Base-by-base conservation (phyloP, 164 flowering plant genomes). In the Magnolia changhungtana region DNA sequence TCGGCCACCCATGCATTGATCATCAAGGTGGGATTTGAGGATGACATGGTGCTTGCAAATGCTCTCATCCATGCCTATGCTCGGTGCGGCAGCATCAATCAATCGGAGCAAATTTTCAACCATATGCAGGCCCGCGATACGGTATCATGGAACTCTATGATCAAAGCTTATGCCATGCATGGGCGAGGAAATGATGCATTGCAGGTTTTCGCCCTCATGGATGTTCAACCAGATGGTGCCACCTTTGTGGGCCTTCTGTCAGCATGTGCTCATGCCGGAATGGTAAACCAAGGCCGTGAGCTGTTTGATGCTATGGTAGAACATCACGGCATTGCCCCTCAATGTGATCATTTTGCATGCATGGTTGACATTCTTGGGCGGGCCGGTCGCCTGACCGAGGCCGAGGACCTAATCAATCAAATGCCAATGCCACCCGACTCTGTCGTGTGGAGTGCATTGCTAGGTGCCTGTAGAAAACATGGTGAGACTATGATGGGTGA, bases 141-240 rank as follows among this genome's bases (percentile, higher is more conserved):
- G 8, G 84, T 92, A 13, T 89, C 98, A 75, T 94, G 97, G 95
- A 92, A 92, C 72, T 85, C 97, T n/a, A 86, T 92, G 80, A 81
- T 92, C 68, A 93, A 93, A 82, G 89, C 91, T 70, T 88, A 84
- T 82, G 90, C 90, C 1, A 72, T 93, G 74, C 95, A 94, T 78
- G 97, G 97, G 9, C 83, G 80, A 81, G 91, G 86, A 14, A 77
- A 71, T 37, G 87, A 84, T 58, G 90, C 91, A 45, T 78, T 92
- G 80, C 21, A 75, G 20, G 83, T 90, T 63, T 94, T 89, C 72
- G 59, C 64, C 3, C 59, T 63, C 74, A 90, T 93, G 95, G 78
- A 86, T 75, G 61, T 79, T 64, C 58, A 67, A 51, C 92, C 96
- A 52, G 94, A 93, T 83, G 73, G 88, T 23, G 49, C 92, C 58